Evolutionary conservation across 2,329 filamentous ascomycete genomes (phyloP).

Genomic region (Calonectria honghensis): DNA sequence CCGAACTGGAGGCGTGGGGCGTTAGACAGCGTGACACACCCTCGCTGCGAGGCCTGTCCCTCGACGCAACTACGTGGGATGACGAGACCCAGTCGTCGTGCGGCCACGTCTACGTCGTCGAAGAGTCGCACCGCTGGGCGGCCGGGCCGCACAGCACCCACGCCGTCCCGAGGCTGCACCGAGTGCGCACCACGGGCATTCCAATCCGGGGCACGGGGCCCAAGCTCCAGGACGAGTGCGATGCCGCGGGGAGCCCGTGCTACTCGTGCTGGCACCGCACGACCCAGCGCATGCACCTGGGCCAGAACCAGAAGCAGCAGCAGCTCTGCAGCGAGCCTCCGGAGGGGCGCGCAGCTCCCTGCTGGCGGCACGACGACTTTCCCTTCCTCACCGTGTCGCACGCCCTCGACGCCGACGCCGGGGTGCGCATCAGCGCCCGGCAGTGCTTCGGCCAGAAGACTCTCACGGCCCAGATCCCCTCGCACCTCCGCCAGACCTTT

Average conservation of each 20-base stretch:
- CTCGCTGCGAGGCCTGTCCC: slow-evolving; percentile 67
- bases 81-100: slow-evolving; percentile 52
- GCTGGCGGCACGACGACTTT: slow-evolving; percentile 74
- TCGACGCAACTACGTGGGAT: slow-evolving; percentile 67
- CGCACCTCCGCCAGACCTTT: slow-evolving; percentile 56
- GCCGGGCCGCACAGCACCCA: slow-evolving; percentile 65
- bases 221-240: slow-evolving; percentile 68
- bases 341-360: slow-evolving; percentile 57
- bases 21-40: slow-evolving; percentile 72
- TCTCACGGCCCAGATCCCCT: slow-evolving; percentile 66
- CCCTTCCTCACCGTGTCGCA: slow-evolving; percentile 70
- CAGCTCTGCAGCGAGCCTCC: background rate
- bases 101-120: slow-evolving; percentile 71
- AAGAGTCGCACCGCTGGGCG: slow-evolving; percentile 73
- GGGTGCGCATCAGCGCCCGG: slow-evolving; percentile 66
- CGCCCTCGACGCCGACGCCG: slow-evolving; percentile 65
- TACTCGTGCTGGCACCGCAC: slow-evolving; percentile 66
- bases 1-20: slow-evolving; percentile 71
- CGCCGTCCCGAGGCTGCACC: slow-evolving; percentile 65
- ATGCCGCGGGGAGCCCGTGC: slow-evolving; percentile 53
- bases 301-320: background rate
- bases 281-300: background rate
- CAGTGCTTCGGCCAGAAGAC: slow-evolving; percentile 69
- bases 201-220: slow-evolving; percentile 72
- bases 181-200: slow-evolving; percentile 70